These are phyloP conservation scores for Aspergillus unguis DNA, from an alignment of 2,329 filamentous ascomycete species.

Conservation along the genomic window DNA sequence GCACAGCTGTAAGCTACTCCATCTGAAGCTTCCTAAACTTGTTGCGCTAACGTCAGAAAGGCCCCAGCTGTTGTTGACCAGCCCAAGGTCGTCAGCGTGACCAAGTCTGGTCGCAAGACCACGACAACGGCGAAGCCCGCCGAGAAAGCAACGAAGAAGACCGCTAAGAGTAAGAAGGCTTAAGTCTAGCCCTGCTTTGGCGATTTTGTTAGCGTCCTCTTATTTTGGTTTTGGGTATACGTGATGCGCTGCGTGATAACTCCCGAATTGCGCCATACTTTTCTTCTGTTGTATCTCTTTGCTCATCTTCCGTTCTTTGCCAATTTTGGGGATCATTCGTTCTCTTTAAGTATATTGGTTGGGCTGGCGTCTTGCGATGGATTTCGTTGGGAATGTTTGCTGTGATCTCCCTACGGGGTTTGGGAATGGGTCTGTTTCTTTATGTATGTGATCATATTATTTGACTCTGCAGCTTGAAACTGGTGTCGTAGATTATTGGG, in stretches of 20 bases:
- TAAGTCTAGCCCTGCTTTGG: constrained; percentile 10
- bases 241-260: constrained; percentile 17
- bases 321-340: constrained; percentile 23
- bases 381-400: constrained; percentile 30
- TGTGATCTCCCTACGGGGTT: constrained; percentile 15
- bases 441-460: neutral
- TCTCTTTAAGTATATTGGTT: constrained; percentile 26
- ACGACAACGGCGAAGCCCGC: constrained; percentile 58
- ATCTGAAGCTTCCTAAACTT: neutral
- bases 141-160: constrained; percentile 47
- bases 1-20: constrained; percentile 36
- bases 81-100: constrained; percentile 69
- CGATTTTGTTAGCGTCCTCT: constrained; percentile 19
- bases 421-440: constrained; percentile 23
- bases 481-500: neutral
- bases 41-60: constrained; percentile 38
- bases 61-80: constrained; percentile 67
- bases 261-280: constrained; percentile 27
- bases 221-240: constrained; percentile 16
- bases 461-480: neutral
- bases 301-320: constrained; percentile 16
- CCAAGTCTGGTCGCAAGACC: constrained; percentile 80
- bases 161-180: constrained; percentile 46
- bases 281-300: constrained; percentile 33
- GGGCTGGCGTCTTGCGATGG: constrained; percentile 38